A percentile compares a stretch with the other conserved stretches of the same genome.
These are phyloP conservation scores for Eimeria tenella DNA, from an alignment of 169 alveolate genomes.

Conservation along the genomic window DNA sequence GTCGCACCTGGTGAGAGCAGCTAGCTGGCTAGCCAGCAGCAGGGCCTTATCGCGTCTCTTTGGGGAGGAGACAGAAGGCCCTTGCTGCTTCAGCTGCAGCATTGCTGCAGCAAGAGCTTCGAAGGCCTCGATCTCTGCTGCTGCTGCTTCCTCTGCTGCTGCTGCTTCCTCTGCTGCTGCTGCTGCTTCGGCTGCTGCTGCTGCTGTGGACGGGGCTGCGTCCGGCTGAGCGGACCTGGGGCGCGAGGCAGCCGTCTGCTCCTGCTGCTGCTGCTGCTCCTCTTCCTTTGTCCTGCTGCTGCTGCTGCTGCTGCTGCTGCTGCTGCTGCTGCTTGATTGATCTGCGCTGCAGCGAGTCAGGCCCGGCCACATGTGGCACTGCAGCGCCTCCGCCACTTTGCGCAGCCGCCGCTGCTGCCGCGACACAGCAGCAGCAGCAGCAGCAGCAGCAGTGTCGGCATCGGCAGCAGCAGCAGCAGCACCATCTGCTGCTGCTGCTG, in stretches of 20 bases:
- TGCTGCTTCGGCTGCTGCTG: too few relatives aligned
- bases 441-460: conserved; percentile 17
- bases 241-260: not conserved
- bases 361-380: too few relatives aligned
- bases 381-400: not conserved
- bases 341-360: not conserved
- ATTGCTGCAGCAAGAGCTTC: conserved; percentile 3
- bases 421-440: not conserved
- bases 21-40: not conserved
- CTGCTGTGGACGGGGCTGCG: too few relatives aligned
- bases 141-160: too few relatives aligned
- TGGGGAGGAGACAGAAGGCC: not conserved
- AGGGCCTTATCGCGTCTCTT: not conserved
- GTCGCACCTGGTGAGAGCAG: conserved; percentile 6
- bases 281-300: not conserved
- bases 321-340: not conserved
- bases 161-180: too few relatives aligned
- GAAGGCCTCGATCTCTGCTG: too few relatives aligned
- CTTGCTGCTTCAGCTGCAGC: not conserved
- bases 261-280: not conserved
- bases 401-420: not conserved
- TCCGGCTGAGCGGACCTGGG: too few relatives aligned
- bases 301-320: conserved; percentile 2
- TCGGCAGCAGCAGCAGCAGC: not conserved
- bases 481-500: not conserved